phyloP scores from a whole-genome alignment of 1,284 basidiomycete genomes.

The Marasmius tenuissimus region DNA sequence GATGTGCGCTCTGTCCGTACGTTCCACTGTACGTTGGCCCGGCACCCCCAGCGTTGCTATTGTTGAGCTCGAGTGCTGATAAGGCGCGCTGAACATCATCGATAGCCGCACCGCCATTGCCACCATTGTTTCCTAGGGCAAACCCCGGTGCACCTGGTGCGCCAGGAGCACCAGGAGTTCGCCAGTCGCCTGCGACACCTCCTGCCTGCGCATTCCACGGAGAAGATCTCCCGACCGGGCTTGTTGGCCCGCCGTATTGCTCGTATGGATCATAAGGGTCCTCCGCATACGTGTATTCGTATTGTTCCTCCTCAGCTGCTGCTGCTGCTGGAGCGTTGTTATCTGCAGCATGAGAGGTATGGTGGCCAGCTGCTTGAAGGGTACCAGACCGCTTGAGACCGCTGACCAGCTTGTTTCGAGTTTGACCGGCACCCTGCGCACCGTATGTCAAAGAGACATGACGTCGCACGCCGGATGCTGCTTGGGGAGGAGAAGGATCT shows the following conservation, averaged over 20 bases:
- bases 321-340: slow-evolving; percentile 43
- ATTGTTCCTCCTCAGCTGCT: slow-evolving; percentile 58
- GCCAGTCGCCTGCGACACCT: slow-evolving; percentile 55
- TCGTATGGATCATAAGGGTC: slow-evolving; percentile 56
- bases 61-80: slow-evolving; percentile 60
- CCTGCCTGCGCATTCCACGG: slow-evolving; percentile 52
- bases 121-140: slow-evolving; percentile 15
- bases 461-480: slow-evolving; percentile 65
- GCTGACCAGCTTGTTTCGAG: slow-evolving; percentile 43
- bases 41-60: slow-evolving; percentile 23
- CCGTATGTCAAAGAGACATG: slow-evolving; percentile 79
- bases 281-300: slow-evolving; percentile 53
- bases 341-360: slow-evolving; percentile 37
- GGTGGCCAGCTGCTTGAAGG: slow-evolving; percentile 53
- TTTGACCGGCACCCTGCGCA: slow-evolving; percentile 43
- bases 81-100: slow-evolving; percentile 78
- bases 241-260: slow-evolving; percentile 55
- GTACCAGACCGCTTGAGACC: slow-evolving; percentile 74
- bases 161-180: slow-evolving; percentile 43
- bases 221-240: slow-evolving; percentile 60
- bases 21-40: slow-evolving; percentile 33
- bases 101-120: slow-evolving; percentile 35
- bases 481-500: slow-evolving; percentile 69
- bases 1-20: slow-evolving; percentile 54
- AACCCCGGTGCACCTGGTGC: slow-evolving; percentile 33